These are phyloP conservation scores for Batrachochytrium dendrobatidis DNA, from an alignment of 371 early-diverging fungal genomes.

Conservation along the genomic window DNA sequence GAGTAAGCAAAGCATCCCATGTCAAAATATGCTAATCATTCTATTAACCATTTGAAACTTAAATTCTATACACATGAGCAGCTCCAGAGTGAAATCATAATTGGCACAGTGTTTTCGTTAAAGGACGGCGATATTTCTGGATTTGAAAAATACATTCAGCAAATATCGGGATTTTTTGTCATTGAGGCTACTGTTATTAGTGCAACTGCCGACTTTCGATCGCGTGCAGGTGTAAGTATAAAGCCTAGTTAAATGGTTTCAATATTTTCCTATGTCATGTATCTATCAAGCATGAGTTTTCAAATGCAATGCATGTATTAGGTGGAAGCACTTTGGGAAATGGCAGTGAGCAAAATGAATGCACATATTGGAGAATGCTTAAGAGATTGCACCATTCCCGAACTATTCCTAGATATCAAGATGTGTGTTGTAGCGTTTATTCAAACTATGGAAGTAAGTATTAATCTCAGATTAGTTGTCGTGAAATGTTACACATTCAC, in stretches of 20 bases:
- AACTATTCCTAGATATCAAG: conserved; percentile 71
- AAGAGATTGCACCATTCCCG: conserved; percentile 68
- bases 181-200: conserved; percentile 84
- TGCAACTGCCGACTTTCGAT: conserved; percentile 86
- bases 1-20: conserved; percentile 12
- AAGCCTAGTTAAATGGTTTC: conserved; percentile 2
- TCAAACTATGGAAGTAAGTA: conserved; percentile 72
- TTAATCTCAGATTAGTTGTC: no score
- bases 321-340: conserved; percentile 87
- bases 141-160: conserved; percentile 33
- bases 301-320: conserved; percentile 13
- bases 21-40: conserved; percentile 4
- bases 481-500: background rate
- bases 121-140: background rate
- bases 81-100: conserved; percentile 19
- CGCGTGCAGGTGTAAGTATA: conserved; percentile 61
- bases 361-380: conserved; percentile 70
- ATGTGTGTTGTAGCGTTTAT: conserved; percentile 69
- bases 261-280: background rate
- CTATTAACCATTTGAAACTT: background rate
- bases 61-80: background rate
- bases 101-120: conserved; percentile 14
- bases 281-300: no score
- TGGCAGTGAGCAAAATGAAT: conserved; percentile 69
- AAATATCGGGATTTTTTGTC: conserved; percentile 92